Conservation (phyloP, 2,329 filamentous ascomycete genomes). For the Venturia carpophila region DNA sequence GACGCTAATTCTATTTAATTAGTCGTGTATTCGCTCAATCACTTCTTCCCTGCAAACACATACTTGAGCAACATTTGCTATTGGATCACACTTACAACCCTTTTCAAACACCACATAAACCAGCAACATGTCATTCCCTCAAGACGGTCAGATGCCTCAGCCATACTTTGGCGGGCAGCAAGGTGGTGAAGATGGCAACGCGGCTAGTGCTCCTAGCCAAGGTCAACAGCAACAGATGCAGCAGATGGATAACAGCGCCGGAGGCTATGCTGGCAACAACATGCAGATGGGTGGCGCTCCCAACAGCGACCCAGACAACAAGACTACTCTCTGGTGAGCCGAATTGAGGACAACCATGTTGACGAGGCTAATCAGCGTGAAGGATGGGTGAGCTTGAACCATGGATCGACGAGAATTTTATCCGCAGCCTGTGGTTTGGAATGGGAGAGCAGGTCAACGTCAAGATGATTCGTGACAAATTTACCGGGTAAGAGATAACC, state of each 20-base stretch:
- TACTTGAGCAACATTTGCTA: slow-evolving; percentile 14
- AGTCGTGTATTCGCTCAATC: background rate
- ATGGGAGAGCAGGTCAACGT: slow-evolving; percentile 94
- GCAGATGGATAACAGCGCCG: slow-evolving; percentile 20
- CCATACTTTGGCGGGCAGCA: slow-evolving; percentile 15
- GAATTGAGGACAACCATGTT: background rate
- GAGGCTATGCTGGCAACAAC: background rate
- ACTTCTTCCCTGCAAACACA: background rate
- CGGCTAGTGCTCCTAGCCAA: slow-evolving; percentile 7
- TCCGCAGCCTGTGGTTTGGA: slow-evolving; percentile 89
- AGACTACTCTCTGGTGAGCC: slow-evolving; percentile 47
- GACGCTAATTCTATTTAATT: slow-evolving; percentile 6
- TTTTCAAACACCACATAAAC: background rate
- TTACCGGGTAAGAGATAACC: slow-evolving; percentile 67
- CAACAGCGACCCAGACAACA: slow-evolving; percentile 37
- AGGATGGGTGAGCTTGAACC: slow-evolving; percentile 99
- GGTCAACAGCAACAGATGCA: slow-evolving; percentile 21
- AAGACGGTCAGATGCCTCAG: slow-evolving; percentile 5
- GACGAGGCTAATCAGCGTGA: background rate
- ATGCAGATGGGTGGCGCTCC: slow-evolving; percentile 19
- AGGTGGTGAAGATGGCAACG: slow-evolving; percentile 16
- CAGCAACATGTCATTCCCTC: slow-evolving; percentile 17
- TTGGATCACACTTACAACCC: slow-evolving; percentile 28
- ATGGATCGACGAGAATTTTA: slow-evolving; percentile 99
- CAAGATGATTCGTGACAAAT: slow-evolving; percentile 99